Base-by-base conservation (phyloP, 2,329 filamentous ascomycete species). In the Botrytis cinerea region DNA sequence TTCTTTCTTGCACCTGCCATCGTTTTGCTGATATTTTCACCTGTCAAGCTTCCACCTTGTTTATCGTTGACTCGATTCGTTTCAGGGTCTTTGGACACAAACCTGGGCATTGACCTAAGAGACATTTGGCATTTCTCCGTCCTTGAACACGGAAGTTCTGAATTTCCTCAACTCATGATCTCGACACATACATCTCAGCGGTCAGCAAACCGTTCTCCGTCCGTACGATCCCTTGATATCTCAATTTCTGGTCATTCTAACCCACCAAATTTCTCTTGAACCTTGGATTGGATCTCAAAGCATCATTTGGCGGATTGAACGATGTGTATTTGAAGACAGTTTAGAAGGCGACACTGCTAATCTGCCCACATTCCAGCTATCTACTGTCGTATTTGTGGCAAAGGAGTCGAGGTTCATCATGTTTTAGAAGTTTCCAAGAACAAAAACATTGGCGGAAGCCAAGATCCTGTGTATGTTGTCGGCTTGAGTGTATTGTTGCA, bases 291-390 rank as follows among this genome's bases (percentile, higher is more conserved):
- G 48, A 54, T 48, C 28, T 54, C 16, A 22, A 43, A 45, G 48
- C 20, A 32, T 69, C 48, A 43, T 32, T 69, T 57, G 25, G 45
- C 12, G 38, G 35, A 16, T 43, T 45, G 38, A 57, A 45, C 25
- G 25, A 43, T 54, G 64, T 35, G 10, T 8, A 14, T 57, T 40
- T 57, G 48, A 25, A 69, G 16, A 43, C 54, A 51, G 35, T 20
- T 43, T 32, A 28, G 38, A 32, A 45, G 35, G 38, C 25, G 25
- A 16, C 9, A 57, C 35, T 54, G 38, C 38, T 57, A n/a, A 43
- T 20, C n/a, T 57, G 40, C 25, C 66, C 35, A 69, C 48, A 69
- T 69, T 69, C 66, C 66, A 69, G 66, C 25, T 59, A 9, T 57
- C 10, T 4, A 38, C 51, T 57, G 7, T 45, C 7, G 28, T 57